Percentiles rank a stretch among this genome's conserved stretches.
Conservation (phyloP, 805 yeast genomes). For the Yarrowia porcina region DNA sequence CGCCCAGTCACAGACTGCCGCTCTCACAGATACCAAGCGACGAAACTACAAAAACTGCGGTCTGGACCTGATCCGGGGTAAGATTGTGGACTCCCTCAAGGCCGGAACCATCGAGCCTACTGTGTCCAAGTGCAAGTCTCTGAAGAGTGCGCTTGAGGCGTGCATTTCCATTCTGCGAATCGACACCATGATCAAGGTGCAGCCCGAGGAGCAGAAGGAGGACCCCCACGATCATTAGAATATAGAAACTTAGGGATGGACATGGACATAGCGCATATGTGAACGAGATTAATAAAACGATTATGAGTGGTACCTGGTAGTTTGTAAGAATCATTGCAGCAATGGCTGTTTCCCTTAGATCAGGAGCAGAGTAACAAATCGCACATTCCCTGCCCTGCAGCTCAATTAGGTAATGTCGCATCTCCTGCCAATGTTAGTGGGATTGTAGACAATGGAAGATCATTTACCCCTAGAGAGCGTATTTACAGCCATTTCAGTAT, state of each 20-base stretch:
- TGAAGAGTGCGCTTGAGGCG: slow-evolving; percentile 96
- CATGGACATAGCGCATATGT: slow-evolving; percentile 1
- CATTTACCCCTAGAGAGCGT: too few relatives aligned
- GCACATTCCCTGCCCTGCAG: too few relatives aligned
- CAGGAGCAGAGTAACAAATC: too few relatives aligned
- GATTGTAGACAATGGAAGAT: too few relatives aligned
- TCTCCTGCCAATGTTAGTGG: too few relatives aligned
- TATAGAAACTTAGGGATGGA: neutral
- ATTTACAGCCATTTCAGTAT: too few relatives aligned
- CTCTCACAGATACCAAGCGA: slow-evolving; percentile 77
- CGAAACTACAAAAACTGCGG: slow-evolving; percentile 89
- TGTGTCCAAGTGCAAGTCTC: slow-evolving; percentile 82
- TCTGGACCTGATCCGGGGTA: slow-evolving; percentile 84
- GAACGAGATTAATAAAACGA: neutral
- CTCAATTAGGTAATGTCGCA: too few relatives aligned
- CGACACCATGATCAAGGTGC: slow-evolving; percentile 96
- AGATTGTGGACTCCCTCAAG: slow-evolving; percentile 77
- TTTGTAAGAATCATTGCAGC: too few relatives aligned
- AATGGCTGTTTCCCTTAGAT: too few relatives aligned
- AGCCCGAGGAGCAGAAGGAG: slow-evolving; percentile 70
- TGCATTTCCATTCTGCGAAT: slow-evolving; percentile 96
- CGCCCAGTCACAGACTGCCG: slow-evolving; percentile 87
- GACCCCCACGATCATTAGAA: slow-evolving; percentile 80
- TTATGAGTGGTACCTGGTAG: neutral
- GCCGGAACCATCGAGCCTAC: slow-evolving; percentile 96